These are phyloP conservation scores for Fusarium chlamydosporum DNA, from an alignment of 2,329 filamentous ascomycete species.

Conservation along the genomic window DNA sequence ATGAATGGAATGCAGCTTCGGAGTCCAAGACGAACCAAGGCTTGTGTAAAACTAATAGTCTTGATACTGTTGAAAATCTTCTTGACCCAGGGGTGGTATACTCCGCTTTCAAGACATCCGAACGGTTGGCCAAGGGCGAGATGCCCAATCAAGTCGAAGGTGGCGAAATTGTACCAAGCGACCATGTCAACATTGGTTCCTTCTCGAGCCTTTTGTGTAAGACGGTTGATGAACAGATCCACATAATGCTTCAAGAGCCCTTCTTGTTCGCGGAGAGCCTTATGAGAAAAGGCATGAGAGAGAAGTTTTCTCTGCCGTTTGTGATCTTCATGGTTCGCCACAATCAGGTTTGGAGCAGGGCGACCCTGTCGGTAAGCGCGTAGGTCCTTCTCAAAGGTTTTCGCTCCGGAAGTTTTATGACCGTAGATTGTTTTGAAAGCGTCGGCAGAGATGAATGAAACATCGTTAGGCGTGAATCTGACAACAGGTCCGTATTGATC, in stretches of 20 bases:
- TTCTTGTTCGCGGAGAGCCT: background rate
- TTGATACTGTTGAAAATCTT: background rate
- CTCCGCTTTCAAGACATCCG: conserved; percentile 11
- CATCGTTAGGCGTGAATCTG: background rate
- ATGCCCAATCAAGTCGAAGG: conserved; percentile 7
- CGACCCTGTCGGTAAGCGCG: conserved; percentile 5
- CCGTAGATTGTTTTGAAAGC: conserved; percentile 15
- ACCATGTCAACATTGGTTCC: background rate
- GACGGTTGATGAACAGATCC: background rate
- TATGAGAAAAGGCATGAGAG: conserved; percentile 14
- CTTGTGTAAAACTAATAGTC: background rate
- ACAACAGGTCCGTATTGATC: conserved; percentile 16
- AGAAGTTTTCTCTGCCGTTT: conserved; percentile 20
- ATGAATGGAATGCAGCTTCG: background rate
- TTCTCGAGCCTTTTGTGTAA: background rate
- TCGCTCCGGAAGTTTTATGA: background rate
- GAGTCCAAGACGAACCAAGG: background rate
- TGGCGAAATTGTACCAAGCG: conserved; percentile 21
- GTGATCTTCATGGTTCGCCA: background rate
- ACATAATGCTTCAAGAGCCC: conserved; percentile 5
- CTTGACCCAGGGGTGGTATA: conserved; percentile 17
- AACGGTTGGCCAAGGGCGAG: conserved; percentile 19
- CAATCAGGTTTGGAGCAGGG: background rate
- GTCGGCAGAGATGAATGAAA: conserved; percentile 20
- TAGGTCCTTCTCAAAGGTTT: background rate